Evolutionary conservation across 306 rosid genomes (phyloP).

Genomic region (Ziziphus jujuba): DNA sequence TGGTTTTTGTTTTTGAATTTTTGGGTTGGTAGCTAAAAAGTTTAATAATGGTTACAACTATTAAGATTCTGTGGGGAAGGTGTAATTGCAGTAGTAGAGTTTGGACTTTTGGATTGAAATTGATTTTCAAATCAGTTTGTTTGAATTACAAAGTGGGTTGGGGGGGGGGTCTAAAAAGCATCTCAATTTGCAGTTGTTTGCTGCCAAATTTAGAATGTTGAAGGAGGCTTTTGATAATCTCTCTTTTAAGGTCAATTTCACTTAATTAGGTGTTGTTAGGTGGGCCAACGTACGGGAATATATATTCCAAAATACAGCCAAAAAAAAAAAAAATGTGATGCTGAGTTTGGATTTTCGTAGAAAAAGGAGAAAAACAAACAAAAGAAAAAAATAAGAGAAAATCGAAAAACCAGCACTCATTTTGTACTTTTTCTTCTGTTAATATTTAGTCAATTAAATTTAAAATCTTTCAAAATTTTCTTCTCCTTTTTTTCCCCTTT

Average conservation of each 20-base stretch:
- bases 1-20: background rate
- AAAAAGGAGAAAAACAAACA: too few relatives aligned
- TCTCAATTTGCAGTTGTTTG: background rate
- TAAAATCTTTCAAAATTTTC: too few relatives aligned
- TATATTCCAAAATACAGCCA: too few relatives aligned
- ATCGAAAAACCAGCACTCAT: too few relatives aligned
- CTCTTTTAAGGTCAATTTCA: conserved; percentile 9
- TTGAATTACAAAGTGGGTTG: conserved; percentile 1
- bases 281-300: background rate
- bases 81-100: background rate
- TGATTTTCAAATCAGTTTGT: background rate
- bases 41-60: too few relatives aligned
- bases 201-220: conserved; percentile 19
- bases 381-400: too few relatives aligned
- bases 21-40: too few relatives aligned
- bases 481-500: too few relatives aligned
- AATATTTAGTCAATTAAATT: too few relatives aligned
- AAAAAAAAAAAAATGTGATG: too few relatives aligned
- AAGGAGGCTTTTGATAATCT: background rate
- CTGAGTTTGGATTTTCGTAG: too few relatives aligned
- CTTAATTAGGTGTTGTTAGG: background rate
- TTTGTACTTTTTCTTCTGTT: too few relatives aligned
- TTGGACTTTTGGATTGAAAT: conserved; percentile 3
- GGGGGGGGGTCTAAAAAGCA: background rate
- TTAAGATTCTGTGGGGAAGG: conserved; percentile 1